Percentiles rank a stretch among this genome's conserved stretches.
These are phyloP conservation scores for Candida glucosophila DNA, from an alignment of 1,139 yeast genomes.

Conservation along the genomic window DNA sequence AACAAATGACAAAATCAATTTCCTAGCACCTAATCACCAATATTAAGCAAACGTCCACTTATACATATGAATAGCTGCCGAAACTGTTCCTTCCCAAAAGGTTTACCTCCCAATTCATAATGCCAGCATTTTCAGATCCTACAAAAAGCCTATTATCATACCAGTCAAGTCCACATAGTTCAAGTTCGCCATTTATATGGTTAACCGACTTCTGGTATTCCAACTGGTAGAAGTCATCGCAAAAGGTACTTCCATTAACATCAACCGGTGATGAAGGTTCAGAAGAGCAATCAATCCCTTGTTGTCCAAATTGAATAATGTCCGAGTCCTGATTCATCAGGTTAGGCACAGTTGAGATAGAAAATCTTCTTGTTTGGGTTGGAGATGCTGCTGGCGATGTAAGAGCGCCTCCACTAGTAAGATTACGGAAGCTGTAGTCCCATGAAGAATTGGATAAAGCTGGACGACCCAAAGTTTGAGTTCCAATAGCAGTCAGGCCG, in stretches of 20 bases:
- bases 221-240: constrained; percentile 8
- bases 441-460: constrained; percentile 6
- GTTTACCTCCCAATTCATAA: constrained; percentile 36
- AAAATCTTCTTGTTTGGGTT: constrained; percentile 2
- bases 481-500: too few relatives aligned
- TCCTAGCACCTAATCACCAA: too few relatives aligned
- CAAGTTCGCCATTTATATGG: constrained; percentile 41
- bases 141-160: constrained; percentile 25
- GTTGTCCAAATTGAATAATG: background rate
- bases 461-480: too few relatives aligned
- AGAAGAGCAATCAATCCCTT: background rate
- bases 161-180: constrained; percentile 36
- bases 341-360: constrained; percentile 2
- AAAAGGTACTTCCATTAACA: background rate
- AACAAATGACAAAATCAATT: too few relatives aligned
- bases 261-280: background rate
- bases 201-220: constrained; percentile 21
- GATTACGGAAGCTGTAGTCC: constrained; percentile 8
- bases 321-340: constrained; percentile 2
- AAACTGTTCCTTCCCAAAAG: constrained; percentile 32
- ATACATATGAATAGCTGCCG: constrained; percentile 26
- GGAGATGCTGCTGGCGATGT: constrained; percentile 2
- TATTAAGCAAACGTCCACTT: too few relatives aligned
- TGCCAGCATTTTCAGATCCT: constrained; percentile 38
- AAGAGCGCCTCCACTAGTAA: too few relatives aligned